phyloP scores from a whole-genome alignment of 2,329 filamentous ascomycete genomes.

The Tolypocladium ophioglossoides region DNA sequence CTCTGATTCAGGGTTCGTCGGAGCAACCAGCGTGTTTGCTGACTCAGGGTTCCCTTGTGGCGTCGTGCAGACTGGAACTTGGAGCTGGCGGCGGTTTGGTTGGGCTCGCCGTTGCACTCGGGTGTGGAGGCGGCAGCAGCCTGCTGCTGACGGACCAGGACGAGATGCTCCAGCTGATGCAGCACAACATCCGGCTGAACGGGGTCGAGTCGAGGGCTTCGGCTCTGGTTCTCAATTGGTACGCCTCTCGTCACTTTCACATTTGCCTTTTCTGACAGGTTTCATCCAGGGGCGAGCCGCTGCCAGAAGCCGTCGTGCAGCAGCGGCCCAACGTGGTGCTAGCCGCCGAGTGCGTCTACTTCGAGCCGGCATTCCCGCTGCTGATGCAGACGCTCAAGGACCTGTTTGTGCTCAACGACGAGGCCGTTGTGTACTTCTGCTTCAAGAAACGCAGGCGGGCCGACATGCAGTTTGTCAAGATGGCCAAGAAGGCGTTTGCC shows the following conservation, averaged over 20 bases:
- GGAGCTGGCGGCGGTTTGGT: conserved; percentile 88
- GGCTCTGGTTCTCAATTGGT: conserved; percentile 75
- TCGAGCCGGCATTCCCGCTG: conserved; percentile 88
- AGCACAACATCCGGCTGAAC: conserved; percentile 80
- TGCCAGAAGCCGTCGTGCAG: conserved; percentile 40
- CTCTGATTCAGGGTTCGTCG: neutral
- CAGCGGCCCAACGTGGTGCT: conserved; percentile 68
- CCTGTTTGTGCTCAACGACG: conserved; percentile 61
- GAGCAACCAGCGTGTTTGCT: conserved; percentile 5
- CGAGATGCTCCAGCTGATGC: conserved; percentile 78
- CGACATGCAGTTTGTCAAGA: conserved; percentile 65
- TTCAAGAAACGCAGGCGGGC: conserved; percentile 87
- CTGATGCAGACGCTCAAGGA: conserved; percentile 68
- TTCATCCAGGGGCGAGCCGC: conserved; percentile 44
- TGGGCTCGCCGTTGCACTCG: conserved; percentile 51
- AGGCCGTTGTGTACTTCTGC: conserved; percentile 64
- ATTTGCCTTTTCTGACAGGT: neutral
- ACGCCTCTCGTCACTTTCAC: conserved; percentile 1
- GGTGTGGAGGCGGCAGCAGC: conserved; percentile 39
- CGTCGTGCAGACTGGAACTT: conserved; percentile 61
- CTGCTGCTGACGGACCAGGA: conserved; percentile 78
- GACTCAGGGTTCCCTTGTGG: conserved; percentile 7
- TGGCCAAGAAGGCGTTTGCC: conserved; percentile 54
- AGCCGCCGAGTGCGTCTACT: conserved; percentile 96
- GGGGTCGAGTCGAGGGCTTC: conserved; percentile 50